Percentiles rank a stretch among this genome's conserved stretches.
Evolutionary conservation across 345 rosid species (phyloP).

Genomic region (thale cress (Arabidopsis thaliana)): DNA sequence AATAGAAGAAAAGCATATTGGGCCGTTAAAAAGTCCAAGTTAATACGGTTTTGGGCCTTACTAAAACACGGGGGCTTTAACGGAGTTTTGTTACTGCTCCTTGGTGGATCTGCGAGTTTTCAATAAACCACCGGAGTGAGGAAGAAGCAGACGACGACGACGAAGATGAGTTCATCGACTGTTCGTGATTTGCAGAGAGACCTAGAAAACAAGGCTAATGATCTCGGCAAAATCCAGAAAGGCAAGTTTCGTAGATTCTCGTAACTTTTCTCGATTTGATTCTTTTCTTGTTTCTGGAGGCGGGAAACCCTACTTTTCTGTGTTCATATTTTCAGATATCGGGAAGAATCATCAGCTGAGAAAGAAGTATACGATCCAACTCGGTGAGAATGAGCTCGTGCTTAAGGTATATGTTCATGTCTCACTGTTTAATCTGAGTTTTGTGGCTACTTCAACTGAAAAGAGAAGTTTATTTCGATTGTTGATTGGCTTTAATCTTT

Average conservation of each 20-base stretch:
- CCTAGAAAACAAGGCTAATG: constrained; percentile 79
- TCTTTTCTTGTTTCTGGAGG: not conserved
- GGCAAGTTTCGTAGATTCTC: constrained; percentile 43
- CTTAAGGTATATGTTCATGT: constrained; percentile 60
- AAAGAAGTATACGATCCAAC: constrained; percentile 93
- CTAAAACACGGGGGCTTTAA: not conserved
- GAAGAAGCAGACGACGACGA: not conserved
- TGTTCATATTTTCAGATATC: constrained; percentile 54
- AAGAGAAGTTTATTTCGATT: not conserved
- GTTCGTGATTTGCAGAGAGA: constrained; percentile 81
- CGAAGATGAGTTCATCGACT: constrained; percentile 69
- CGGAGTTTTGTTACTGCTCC: constrained; percentile 1
- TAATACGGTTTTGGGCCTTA: constrained; percentile 10
- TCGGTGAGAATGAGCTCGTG: constrained; percentile 96
- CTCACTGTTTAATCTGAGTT: constrained; percentile 4
- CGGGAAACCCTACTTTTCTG: constrained; percentile 22
- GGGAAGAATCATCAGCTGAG: constrained; percentile 90
- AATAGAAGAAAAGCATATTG: not conserved
- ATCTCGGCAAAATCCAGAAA: constrained; percentile 83
- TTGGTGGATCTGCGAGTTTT: constrained; percentile 32
- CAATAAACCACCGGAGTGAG: constrained; percentile 15
- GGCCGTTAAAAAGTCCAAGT: constrained; percentile 14
- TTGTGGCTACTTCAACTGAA: constrained; percentile 1
- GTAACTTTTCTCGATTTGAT: constrained; percentile 7
- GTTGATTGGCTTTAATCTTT: not conserved